These are phyloP conservation scores for Aspergillus japonicus DNA, from an alignment of 2,329 filamentous ascomycete species.

Conservation along the genomic window DNA sequence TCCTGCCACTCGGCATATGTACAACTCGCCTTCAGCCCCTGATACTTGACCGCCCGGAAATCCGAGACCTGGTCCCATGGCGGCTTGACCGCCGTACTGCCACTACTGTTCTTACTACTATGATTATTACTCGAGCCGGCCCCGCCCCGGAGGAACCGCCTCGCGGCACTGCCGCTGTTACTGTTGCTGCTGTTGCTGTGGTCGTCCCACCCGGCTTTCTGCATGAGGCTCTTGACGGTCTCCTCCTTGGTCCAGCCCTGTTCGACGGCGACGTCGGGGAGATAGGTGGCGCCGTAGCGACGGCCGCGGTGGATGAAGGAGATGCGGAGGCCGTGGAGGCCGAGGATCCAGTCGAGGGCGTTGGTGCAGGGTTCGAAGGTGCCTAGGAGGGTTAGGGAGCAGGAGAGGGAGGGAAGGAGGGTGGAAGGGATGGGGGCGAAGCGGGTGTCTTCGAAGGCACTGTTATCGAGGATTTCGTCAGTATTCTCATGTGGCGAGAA, in stretches of 20 bases:
- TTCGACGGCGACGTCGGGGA: slow-evolving; percentile 87
- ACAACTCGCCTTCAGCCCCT: slow-evolving; percentile 74
- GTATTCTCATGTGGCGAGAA: neutral
- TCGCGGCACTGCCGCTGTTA: slow-evolving; percentile 33
- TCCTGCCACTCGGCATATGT: slow-evolving; percentile 71
- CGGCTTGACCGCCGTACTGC: slow-evolving; percentile 17
- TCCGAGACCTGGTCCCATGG: slow-evolving; percentile 73
- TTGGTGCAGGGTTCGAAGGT: slow-evolving; percentile 75
- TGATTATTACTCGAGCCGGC: too few species aligned
- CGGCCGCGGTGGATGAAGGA: slow-evolving; percentile 72
- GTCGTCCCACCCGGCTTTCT: slow-evolving; percentile 90
- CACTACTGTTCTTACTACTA: slow-evolving; percentile 34
- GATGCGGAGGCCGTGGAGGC: slow-evolving; percentile 82
- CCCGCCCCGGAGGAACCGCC: slow-evolving; percentile 37
- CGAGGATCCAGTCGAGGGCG: slow-evolving; percentile 81
- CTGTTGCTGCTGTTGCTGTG: neutral
- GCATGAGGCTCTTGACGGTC: slow-evolving; percentile 82
- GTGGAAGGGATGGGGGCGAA: slow-evolving; percentile 57
- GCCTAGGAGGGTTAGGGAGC: slow-evolving; percentile 76
- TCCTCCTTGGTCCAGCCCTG: slow-evolving; percentile 96
- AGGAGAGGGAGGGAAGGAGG: slow-evolving; percentile 49
- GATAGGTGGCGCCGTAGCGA: slow-evolving; percentile 81
- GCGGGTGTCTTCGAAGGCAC: slow-evolving; percentile 63
- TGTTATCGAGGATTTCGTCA: slow-evolving; percentile 27
- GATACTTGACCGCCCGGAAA: slow-evolving; percentile 77